These are phyloP conservation scores for Gossypium armourianum DNA, from an alignment of 441 rosid species.

Conservation along the genomic window DNA sequence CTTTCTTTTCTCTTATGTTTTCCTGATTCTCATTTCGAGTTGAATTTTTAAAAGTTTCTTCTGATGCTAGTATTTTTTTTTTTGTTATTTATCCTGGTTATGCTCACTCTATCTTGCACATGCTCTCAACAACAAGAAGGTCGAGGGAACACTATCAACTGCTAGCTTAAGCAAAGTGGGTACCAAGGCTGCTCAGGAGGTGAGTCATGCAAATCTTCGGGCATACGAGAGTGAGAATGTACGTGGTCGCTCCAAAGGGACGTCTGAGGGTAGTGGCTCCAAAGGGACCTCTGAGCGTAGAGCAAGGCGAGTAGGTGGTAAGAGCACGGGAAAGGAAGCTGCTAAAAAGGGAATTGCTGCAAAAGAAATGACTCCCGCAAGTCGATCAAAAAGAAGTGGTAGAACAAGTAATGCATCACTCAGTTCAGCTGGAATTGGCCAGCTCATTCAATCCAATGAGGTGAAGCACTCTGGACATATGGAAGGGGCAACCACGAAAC, in stretches of 20 bases:
- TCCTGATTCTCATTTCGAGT: not conserved
- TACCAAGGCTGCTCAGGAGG: slow-evolving; percentile 32
- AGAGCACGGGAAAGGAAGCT: slow-evolving; percentile 47
- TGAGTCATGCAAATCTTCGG: slow-evolving; percentile 33
- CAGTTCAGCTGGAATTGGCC: slow-evolving; percentile 30
- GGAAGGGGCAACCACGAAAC: slow-evolving; percentile 33
- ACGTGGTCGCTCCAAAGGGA: slow-evolving; percentile 35
- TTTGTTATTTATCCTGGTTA: slow-evolving; percentile 17
- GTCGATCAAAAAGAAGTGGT: slow-evolving; percentile 39
- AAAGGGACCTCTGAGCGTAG: slow-evolving; percentile 64
- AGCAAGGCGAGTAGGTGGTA: slow-evolving; percentile 55
- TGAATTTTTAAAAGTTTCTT: not conserved
- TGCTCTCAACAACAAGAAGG: slow-evolving; percentile 19
- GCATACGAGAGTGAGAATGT: slow-evolving; percentile 26
- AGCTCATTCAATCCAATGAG: slow-evolving; percentile 40
- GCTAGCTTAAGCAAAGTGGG: slow-evolving; percentile 36
- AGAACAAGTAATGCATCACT: slow-evolving; percentile 32
- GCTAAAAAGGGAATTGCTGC: slow-evolving; percentile 40
- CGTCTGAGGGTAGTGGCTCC: slow-evolving; percentile 37
- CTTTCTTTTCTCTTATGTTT: not conserved
- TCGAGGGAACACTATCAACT: slow-evolving; percentile 45
- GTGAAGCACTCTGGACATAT: slow-evolving; percentile 39
- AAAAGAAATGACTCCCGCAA: slow-evolving; percentile 35
- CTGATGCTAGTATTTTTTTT: not conserved
- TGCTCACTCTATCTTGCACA: not conserved